Percentiles rank a stretch among this genome's conserved stretches.
Conservation (phyloP, 2,329 filamentous ascomycete species). For the Pseudocercospora ulei region DNA sequence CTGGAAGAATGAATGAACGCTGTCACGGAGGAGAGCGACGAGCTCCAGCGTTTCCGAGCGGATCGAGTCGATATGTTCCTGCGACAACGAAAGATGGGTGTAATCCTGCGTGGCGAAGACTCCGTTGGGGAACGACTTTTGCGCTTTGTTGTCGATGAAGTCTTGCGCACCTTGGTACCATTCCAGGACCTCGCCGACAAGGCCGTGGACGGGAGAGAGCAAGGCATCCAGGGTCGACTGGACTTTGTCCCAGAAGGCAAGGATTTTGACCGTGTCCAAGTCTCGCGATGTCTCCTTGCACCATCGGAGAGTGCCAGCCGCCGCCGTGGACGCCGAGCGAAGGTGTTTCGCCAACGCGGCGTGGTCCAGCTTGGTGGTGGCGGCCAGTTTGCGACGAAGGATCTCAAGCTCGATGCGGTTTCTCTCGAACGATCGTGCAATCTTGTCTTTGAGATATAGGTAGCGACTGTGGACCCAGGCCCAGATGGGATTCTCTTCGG, state of each 20-base stretch:
- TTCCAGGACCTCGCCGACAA: constrained; percentile 80
- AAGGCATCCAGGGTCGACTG: constrained; percentile 62
- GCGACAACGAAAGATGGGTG: constrained; percentile 72
- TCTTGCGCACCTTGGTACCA: constrained; percentile 89
- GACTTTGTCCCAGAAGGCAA: constrained; percentile 90
- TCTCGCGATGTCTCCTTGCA: constrained; percentile 41
- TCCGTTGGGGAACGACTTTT: constrained; percentile 58
- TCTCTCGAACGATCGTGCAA: constrained; percentile 70
- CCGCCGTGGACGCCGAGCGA: constrained; percentile 49
- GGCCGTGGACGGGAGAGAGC: constrained; percentile 62
- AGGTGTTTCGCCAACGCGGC: constrained; percentile 65
- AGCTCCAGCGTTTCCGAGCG: constrained; percentile 71
- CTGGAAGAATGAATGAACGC: constrained; percentile 70
- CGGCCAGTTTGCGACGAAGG: constrained; percentile 67
- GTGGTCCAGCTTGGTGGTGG: constrained; percentile 59
- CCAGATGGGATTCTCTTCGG: constrained; percentile 94
- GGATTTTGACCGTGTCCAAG: constrained; percentile 68
- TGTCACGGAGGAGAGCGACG: constrained; percentile 71
- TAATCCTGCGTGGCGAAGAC: constrained; percentile 44
- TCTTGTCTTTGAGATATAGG: constrained; percentile 78
- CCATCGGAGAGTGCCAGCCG: constrained; percentile 17
- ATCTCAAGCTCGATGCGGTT: constrained; percentile 88
- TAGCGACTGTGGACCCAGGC: constrained; percentile 86
- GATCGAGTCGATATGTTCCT: constrained; percentile 59
- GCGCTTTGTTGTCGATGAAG: constrained; percentile 78